Percentiles rank a stretch among this genome's conserved stretches.
phyloP scores from a whole-genome alignment of 2,329 filamentous ascomycete genomes.

The Clarireedia paspali region DNA sequence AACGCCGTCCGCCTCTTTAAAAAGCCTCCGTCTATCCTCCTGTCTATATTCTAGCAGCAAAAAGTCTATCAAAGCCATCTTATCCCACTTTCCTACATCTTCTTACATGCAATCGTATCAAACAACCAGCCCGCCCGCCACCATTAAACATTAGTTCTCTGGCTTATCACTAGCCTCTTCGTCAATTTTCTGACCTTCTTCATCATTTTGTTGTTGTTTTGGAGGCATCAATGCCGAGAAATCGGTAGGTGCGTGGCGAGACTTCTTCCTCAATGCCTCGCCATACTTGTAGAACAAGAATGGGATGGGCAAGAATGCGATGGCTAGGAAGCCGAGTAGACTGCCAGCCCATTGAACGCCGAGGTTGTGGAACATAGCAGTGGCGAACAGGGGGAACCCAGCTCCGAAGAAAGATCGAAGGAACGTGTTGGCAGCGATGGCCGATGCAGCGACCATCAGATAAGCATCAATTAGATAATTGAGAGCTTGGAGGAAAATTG shows the following conservation, averaged over 20 bases:
- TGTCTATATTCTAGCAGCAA: too few species aligned
- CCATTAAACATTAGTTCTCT: neutral
- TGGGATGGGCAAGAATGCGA: conserved; percentile 35
- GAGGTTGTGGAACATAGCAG: conserved; percentile 31
- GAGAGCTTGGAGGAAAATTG: conserved; percentile 41
- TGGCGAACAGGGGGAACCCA: conserved; percentile 28
- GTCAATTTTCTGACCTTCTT: neutral
- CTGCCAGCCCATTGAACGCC: conserved; percentile 34
- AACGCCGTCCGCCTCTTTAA: too few species aligned
- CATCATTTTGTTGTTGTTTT: neutral
- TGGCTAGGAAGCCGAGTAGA: conserved; percentile 34
- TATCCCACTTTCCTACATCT: too few species aligned
- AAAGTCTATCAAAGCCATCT: too few species aligned
- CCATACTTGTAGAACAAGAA: conserved; percentile 46
- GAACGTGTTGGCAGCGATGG: conserved; percentile 20
- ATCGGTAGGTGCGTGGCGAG: conserved; percentile 13
- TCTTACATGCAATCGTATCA: too few species aligned
- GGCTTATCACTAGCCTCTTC: neutral
- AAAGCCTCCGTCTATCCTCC: too few species aligned
- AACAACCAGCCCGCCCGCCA: neutral
- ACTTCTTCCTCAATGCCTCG: conserved; percentile 39
- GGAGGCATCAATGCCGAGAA: neutral
- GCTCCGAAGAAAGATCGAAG: conserved; percentile 16
- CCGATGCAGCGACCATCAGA: conserved; percentile 16
- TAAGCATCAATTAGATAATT: conserved; percentile 19